Evolutionary conservation across 2,329 filamentous ascomycete species (phyloP), one percentile per base, ranked within the genome.

Genomic region (Verticillium klebahnii): DNA sequence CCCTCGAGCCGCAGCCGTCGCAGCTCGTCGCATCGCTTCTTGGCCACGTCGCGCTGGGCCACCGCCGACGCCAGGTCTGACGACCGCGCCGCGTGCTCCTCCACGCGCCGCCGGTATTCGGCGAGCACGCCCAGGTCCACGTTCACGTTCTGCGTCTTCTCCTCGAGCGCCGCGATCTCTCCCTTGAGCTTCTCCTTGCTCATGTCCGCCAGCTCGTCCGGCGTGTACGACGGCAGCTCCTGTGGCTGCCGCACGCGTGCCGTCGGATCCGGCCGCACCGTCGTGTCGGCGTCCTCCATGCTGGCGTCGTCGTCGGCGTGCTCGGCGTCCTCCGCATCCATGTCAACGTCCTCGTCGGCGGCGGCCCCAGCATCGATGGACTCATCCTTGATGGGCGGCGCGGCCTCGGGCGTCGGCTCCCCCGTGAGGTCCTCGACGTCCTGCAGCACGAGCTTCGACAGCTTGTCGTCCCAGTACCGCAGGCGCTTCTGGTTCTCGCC

Each of bases 1-100:
- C 95, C 94, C 69, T 97, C 94, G 8, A 98, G 82, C 34, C 95
- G 91, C 58, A 97, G 82, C 15, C 92, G 90, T 14, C 95, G 91
- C 59, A 99, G 87, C 67, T 97, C 93, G 70, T 98, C 94, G 69
- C 93, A 93, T 9, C 93, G 90, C 73, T 92, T 91, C 84, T 98
- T 99, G 67, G 92, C 93, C 1, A 86, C 79, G 72, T 99, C 96
- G 60, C 95, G 91, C 65, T 89, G 83, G 17, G 82, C 77, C 6
- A 99, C 86, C 3, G 94, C 92, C 59, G 85, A 83, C 59, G 90
- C 89, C 19, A 99, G 85, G 72, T 98, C 95, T 0, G 88, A 88
- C n/a, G 90, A 92, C 12, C 93, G 89, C 9, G 88, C 83, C 17
- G 89, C 86, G 71, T 96, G 89, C 72, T 97, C 93, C 67, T 93